Evolutionary conservation across 192 early-diverging fungal genomes (phyloP).

Genomic region (Podila epicladia): DNA sequence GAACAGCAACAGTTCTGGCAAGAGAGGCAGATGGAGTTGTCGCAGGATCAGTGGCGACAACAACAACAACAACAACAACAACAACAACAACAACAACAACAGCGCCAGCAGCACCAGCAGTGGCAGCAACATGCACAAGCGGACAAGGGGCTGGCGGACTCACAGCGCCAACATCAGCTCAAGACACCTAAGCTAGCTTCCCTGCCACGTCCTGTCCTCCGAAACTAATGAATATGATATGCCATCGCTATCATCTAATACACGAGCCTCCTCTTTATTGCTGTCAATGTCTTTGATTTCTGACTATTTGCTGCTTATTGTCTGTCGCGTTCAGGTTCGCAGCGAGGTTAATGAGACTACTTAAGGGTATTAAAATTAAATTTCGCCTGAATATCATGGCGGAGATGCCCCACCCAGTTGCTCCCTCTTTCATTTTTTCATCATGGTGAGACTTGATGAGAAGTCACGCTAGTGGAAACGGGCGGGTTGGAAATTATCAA

Average conservation of each 20-base stretch:
- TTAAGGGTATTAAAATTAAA: not conserved
- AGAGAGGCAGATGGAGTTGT: not conserved
- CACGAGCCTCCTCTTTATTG: no score
- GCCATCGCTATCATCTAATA: no score
- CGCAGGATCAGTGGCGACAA: not conserved
- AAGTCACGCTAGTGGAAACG: slow-evolving; percentile 4
- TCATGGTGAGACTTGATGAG: slow-evolving; percentile 7
- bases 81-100: no score
- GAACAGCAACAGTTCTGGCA: not conserved
- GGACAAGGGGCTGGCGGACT: not conserved
- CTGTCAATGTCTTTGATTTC: no score
- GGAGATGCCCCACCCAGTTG: slow-evolving; percentile 2
- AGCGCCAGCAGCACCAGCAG: not conserved
- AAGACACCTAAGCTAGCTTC: slow-evolving; percentile 26
- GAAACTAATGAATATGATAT: no score
- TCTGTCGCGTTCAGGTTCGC: no score
- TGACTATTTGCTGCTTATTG: no score
- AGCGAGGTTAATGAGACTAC: no score
- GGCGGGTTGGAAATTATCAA: not conserved
- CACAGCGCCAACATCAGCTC: slow-evolving; percentile 46
- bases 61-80: not conserved
- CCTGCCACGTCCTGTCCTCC: slow-evolving; percentile 19
- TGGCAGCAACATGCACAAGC: not conserved
- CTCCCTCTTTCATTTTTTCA: slow-evolving; percentile 3
- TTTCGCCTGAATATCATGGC: slow-evolving; percentile 1